A percentile compares a stretch with the other conserved stretches of the same genome.
These are phyloP conservation scores for Cryptococcus sp. DNA, from an alignment of 1,284 basidiomycete species.

Conservation along the genomic window DNA sequence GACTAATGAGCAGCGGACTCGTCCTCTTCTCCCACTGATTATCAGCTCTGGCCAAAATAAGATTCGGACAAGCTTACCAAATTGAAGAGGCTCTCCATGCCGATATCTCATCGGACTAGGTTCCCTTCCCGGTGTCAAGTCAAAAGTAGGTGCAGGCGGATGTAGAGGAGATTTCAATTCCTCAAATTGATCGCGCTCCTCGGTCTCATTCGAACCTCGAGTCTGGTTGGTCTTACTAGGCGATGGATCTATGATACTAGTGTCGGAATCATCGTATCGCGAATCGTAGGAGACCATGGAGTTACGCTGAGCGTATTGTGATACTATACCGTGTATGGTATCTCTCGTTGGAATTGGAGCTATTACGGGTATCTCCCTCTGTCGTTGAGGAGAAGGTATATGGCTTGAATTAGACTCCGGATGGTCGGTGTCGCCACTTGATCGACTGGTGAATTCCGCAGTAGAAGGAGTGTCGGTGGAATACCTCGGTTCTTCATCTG, in stretches of 20 bases:
- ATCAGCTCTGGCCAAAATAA: not conserved
- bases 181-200: not conserved
- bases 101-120: slow-evolving; percentile 69
- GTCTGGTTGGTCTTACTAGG: no score
- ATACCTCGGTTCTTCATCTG: not conserved
- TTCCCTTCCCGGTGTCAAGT: slow-evolving; percentile 53
- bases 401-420: not conserved
- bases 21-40: not conserved
- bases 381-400: not conserved
- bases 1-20: not conserved
- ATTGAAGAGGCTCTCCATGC: slow-evolving; percentile 79
- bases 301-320: slow-evolving; percentile 21
- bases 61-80: slow-evolving; percentile 30
- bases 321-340: slow-evolving; percentile 31
- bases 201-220: not conserved
- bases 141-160: slow-evolving; percentile 46
- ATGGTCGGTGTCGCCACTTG: not conserved
- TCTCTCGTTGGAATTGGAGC: slow-evolving; percentile 11
- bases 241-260: not conserved
- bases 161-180: not conserved
- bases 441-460: not conserved
- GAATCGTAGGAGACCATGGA: slow-evolving; percentile 1
- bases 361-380: not conserved
- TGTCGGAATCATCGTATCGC: not conserved
- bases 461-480: not conserved